Conservation (phyloP, 768 basidiomycete genomes). For the Trametes sanguinea region DNA sequence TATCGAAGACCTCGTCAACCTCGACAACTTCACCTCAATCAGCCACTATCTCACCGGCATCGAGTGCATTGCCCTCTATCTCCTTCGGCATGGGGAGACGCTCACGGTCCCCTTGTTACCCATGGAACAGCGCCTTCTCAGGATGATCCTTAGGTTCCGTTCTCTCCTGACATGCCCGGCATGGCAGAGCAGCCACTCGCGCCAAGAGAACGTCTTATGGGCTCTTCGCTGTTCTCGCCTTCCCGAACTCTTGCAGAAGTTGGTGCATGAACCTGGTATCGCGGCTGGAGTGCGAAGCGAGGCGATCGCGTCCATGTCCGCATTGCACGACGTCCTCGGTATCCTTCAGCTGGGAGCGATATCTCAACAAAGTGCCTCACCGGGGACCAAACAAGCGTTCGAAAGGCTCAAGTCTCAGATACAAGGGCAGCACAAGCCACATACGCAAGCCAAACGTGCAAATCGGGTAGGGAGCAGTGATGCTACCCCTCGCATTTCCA, state of each 20-base stretch:
- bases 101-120: neutral
- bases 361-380: neutral
- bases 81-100: constrained; percentile 2
- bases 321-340: neutral
- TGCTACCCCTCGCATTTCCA: neutral
- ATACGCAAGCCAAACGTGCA: too few relatives aligned
- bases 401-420: neutral
- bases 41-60: constrained; percentile 9
- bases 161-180: constrained; percentile 2
- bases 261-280: neutral
- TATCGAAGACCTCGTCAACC: constrained; percentile 6
- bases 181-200: neutral
- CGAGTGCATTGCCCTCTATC: constrained; percentile 2
- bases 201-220: constrained; percentile 1
- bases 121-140: neutral
- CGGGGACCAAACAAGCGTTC: neutral
- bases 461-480: too few relatives aligned
- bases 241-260: neutral
- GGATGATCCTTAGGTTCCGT: neutral
- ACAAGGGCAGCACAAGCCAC: too few relatives aligned
- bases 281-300: neutral
- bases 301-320: neutral
- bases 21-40: constrained; percentile 8
- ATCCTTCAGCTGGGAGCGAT: neutral
- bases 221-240: constrained; percentile 9